These are phyloP conservation scores for Erythrobasidium hasegawianum DNA, from an alignment of 1,284 basidiomycete species.

Conservation along the genomic window DNA sequence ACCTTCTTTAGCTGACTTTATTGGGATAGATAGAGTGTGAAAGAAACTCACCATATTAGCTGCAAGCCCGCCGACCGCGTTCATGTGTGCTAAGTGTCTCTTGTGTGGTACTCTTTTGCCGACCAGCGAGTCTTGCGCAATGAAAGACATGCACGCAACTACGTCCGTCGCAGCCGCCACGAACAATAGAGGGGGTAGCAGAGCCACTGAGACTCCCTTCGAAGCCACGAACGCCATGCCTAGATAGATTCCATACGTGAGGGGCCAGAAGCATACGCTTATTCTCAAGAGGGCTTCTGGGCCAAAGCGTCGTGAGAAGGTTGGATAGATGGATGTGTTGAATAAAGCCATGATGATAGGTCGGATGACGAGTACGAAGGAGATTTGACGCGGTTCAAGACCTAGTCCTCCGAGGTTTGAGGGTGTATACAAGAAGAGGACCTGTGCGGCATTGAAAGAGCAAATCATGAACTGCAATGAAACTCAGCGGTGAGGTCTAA, in stretches of 20 bases:
- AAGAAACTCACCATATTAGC: background rate
- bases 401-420: background rate
- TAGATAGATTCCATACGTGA: background rate
- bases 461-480: constrained; percentile 6
- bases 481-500: background rate
- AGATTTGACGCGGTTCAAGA: constrained; percentile 7
- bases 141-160: background rate
- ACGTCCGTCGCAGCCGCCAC: background rate
- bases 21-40: too few species aligned
- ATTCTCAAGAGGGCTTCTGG: background rate
- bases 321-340: background rate
- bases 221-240: background rate
- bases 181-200: background rate
- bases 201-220: background rate
- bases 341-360: background rate
- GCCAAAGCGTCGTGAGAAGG: constrained; percentile 1
- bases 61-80: constrained; percentile 1
- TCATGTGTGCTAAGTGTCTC: background rate
- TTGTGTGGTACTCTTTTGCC: background rate
- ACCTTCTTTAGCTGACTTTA: too few species aligned
- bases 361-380: background rate
- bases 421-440: constrained; percentile 7
- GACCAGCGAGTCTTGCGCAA: background rate
- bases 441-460: background rate
- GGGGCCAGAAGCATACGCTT: background rate